Evolutionary conservation across 108 stramenopile species (phyloP), one percentile per base, ranked within the genome.

Genomic region (Stephanodiscus triporus): DNA sequence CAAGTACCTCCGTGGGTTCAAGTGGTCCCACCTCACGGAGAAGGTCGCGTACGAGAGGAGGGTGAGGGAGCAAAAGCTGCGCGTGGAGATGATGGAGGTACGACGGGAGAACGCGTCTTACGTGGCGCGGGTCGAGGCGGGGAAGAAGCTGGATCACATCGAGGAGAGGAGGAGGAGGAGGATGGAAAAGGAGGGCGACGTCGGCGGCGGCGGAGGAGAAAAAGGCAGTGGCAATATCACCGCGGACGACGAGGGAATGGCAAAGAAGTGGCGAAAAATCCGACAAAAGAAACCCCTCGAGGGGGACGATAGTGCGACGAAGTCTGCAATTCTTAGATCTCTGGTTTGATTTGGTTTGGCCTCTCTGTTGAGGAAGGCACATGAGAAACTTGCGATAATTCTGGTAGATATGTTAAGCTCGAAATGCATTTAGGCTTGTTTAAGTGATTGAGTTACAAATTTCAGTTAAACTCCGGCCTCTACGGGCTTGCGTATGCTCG

Each of bases 1-100:
- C 56, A 99, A 98, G 70, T 98, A 97, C 77, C 68, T 99, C 58
- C 67, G 67, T 8, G 94, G 94, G 32, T 99, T 99, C 85, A 89
- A 97, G 69, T 99, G 98, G 98, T 82, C 86, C 20, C 94, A 97
- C 66, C 78, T 99, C 32, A 97, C 98, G 20, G 98, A 99, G 82
- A 98, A 98, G 85, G 91, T 97, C 11, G 96, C 97, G 8, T 98
- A 98, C 70, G 97, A 99, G 74, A 79, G 97, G 58, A 81, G 95
- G 48, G 92, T 97, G 2, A 79, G 94, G 59, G 96, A 97, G 58
- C 92, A 92, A 57, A 95, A 93, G 65, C 76, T 98, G 56, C 84
- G 96, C 53, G 77, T 96, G 1, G 97, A 96, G 78, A 89, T 97
- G 89, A 85, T 91, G 83, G 91, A 94, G 42, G 92, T 95, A 8